Evolutionary conservation across 2,329 filamentous ascomycete species (phyloP).

Genomic region (Berkeleyomyces basicola): DNA sequence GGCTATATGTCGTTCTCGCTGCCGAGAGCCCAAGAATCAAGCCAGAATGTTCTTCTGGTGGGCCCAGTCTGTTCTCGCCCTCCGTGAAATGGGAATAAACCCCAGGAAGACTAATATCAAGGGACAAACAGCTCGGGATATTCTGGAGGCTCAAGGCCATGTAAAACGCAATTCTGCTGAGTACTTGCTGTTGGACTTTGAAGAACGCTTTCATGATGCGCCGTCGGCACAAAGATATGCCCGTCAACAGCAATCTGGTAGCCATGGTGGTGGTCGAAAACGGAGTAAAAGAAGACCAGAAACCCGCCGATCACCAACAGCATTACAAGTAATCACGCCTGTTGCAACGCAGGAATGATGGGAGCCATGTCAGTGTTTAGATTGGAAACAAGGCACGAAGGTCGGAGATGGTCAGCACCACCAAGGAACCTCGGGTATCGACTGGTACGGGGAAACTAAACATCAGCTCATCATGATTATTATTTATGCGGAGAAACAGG

Average conservation of each 20-base stretch:
- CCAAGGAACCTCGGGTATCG: not conserved
- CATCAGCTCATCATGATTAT: not conserved
- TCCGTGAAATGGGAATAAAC: slow-evolving; percentile 6
- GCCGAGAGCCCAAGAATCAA: not conserved
- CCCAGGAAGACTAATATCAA: not conserved
- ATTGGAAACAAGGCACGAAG: too few relatives aligned
- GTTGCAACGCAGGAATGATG: not conserved
- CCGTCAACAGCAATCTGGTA: not conserved
- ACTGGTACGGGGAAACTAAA: not conserved
- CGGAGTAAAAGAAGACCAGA: not conserved
- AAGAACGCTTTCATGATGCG: not conserved
- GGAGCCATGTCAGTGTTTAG: not conserved
- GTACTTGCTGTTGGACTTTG: not conserved
- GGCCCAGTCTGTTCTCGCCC: not conserved
- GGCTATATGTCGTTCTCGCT: slow-evolving; percentile 1
- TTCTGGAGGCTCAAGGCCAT: not conserved
- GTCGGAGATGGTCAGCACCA: not conserved
- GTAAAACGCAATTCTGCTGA: not conserved
- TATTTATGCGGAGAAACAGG: not conserved
- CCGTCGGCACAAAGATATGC: not conserved
- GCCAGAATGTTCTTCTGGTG: slow-evolving; percentile 6
- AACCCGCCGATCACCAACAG: not conserved
- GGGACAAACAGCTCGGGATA: slow-evolving; percentile 6
- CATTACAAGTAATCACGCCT: not conserved
- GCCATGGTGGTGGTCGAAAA: not conserved